Base-by-base conservation (phyloP, 306 rosid species). In the Begonia masoniana region DNA sequence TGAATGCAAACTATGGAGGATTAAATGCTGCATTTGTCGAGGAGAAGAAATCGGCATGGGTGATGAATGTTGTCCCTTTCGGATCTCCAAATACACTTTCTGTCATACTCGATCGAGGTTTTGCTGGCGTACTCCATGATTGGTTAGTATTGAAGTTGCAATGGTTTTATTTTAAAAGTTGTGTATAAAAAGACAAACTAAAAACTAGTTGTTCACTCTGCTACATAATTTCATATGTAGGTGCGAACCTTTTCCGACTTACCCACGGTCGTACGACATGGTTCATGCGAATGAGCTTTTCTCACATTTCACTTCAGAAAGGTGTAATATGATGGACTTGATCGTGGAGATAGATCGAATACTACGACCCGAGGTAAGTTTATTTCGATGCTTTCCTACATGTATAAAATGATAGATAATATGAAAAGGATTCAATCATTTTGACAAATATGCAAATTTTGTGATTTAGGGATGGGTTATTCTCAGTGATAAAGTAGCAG, bases 61-160 rank as follows among this genome's bases (percentile, higher is more conserved):
- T 92, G 59, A 92, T 92, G 99, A 92, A 92, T 61, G 96, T 87
- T 13, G 99, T 92, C 67, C 82, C 96, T 64, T 72, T 83, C 43
- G 69, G 73, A 53, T 71, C 85, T 66, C 78, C 76, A 16, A 74
- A 92, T 56, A 81, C 76, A 1, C 99, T 92, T 76, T 87, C 99
- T 62, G 85, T 92, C 68, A 86, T 92, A 63, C 76, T 87, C 46
- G 80, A 82, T 61, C 91, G 78, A 74, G 99, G 96, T 67, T 83
- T 81, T 67, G 77, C 94, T 36, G 99, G 99, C 62, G 96, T 78
- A 68, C 68, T 76, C 70, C 99, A 92, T 70, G 94, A 92, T 60
- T 92, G 96, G 99, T 88, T 61, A 74, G 92, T 26, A 26, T 26
- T 26, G 35, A 26, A 26, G 35, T 26, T 26, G 35, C 6, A 26